Evolutionary conservation across 169 alveolate species (phyloP), one percentile per base, ranked within the genome.

Genomic region (Prorocentrum cordatum): DNA sequence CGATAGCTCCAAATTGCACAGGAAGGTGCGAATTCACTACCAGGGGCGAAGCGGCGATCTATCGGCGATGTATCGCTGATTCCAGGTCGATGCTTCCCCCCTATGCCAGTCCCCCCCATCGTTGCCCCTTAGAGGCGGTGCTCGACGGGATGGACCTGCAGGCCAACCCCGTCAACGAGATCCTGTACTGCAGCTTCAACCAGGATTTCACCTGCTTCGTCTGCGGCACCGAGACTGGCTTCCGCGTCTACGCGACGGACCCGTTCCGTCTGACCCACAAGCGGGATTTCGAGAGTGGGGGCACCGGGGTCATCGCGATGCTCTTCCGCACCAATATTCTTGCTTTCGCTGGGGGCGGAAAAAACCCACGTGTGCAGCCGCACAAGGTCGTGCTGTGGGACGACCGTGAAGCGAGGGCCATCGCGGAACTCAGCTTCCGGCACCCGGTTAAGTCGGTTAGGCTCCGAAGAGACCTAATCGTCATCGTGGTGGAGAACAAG

Each of bases 161-260:
- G 24, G 72, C 72, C 72, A 62, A 62, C 26, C 72, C 72, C 5
- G 72, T 77, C 64, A 77, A 77, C 59, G 88, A 77, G 75, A 77
- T 77, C 67, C 88, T 77, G 27, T 77, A 77, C 47, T 42, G 54
- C 62, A 77, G 67, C 68, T 77, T 77, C 73, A 77, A 77, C 35
- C 88, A 77, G 88, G 88, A 77, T 27, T 36, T 47, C 75, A 77
- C 88, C 47, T 77, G 88, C 88, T 77, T 77, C 62, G 88, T 77
- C 20, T 77, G 88, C 59, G 88, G 88, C n/a, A 77, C 88, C 5
- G 75, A 77, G 64, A 29, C 38, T 59, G 88, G 88, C 36, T 77
- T 77, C 88, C 88, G 88, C 61, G 88, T 77, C 39, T 77, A 77
- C 88, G 59, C 75, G 35, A 31, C 88, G 88, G 88, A 35, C 59